Percentiles rank a stretch among this genome's conserved stretches.
These are phyloP conservation scores for Phaseolus coccineus DNA, from an alignment of 331 rosid genomes.

Conservation along the genomic window DNA sequence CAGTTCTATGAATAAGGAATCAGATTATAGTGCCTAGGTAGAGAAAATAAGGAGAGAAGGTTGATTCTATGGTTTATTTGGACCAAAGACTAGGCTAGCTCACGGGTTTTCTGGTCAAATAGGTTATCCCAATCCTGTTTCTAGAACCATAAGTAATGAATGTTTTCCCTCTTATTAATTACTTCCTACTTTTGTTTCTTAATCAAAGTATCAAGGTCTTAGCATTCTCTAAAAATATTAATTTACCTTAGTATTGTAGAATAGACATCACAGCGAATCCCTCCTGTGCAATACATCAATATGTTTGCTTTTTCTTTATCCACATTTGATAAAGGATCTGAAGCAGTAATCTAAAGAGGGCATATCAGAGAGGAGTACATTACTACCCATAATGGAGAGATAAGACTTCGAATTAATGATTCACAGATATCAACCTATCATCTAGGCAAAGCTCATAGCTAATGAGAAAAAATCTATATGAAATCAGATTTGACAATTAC, in stretches of 20 bases:
- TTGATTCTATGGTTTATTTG: neutral
- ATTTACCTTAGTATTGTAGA: constrained; percentile 94
- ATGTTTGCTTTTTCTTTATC: constrained; percentile 74
- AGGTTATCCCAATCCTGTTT: neutral
- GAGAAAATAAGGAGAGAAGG: neutral
- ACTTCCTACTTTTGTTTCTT: neutral
- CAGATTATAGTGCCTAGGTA: neutral
- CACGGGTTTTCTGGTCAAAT: neutral
- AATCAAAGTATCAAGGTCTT: neutral
- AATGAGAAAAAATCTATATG: constrained; percentile 22
- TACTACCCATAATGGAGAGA: constrained; percentile 39
- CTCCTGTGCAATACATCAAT: constrained; percentile 98
- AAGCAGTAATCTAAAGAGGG: constrained; percentile 63
- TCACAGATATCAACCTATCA: constrained; percentile 28
- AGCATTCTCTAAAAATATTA: constrained; percentile 39
- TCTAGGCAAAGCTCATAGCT: constrained; percentile 14
- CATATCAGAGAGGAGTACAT: constrained; percentile 43
- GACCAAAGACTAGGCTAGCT: neutral
- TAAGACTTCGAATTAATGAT: constrained; percentile 12
- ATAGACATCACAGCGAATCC: constrained; percentile 90
- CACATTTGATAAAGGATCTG: constrained; percentile 81
- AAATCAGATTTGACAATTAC: constrained; percentile 21
- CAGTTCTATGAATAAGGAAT: constrained; percentile 17
- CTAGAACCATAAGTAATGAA: neutral
- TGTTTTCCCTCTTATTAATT: neutral